Evolutionary conservation across 1,284 basidiomycete genomes (phyloP).

Genomic region (Athelia psychrophila): DNA sequence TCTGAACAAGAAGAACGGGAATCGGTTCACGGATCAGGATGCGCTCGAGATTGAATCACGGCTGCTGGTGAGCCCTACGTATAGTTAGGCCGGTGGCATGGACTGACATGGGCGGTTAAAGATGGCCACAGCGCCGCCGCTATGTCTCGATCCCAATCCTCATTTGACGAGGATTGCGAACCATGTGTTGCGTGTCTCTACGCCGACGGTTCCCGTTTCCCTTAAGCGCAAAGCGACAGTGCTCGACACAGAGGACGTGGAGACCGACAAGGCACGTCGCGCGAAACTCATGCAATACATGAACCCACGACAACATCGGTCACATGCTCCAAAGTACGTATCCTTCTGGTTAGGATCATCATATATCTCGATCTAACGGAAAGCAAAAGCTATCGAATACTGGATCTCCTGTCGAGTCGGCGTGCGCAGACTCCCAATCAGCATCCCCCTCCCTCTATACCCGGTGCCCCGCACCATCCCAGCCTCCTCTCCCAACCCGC

Average conservation of each 20-base stretch:
- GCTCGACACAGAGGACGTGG: constrained; percentile 67
- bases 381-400: constrained; percentile 44
- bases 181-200: constrained; percentile 63
- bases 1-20: constrained; percentile 53
- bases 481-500: not conserved
- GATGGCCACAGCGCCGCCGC: constrained; percentile 67
- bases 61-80: constrained; percentile 51
- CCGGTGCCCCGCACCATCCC: not conserved
- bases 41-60: constrained; percentile 69
- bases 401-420: constrained; percentile 34
- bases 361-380: constrained; percentile 6
- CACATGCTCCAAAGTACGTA: constrained; percentile 44
- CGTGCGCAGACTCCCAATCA: constrained; percentile 31
- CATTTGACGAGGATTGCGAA: constrained; percentile 73
- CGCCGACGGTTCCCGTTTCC: constrained; percentile 63
- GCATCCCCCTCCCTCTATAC: constrained; percentile 4
- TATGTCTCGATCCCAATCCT: constrained; percentile 75
- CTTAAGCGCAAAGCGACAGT: constrained; percentile 73
- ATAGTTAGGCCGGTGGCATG: not conserved
- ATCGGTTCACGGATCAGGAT: constrained; percentile 65
- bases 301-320: constrained; percentile 54
- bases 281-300: constrained; percentile 75
- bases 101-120: constrained; percentile 20
- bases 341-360: constrained; percentile 3
- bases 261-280: constrained; percentile 64